A percentile compares a stretch with the other conserved stretches of the same genome.
Conservation (phyloP, 2,329 filamentous ascomycete genomes). For the Pezicula carpinea region DNA sequence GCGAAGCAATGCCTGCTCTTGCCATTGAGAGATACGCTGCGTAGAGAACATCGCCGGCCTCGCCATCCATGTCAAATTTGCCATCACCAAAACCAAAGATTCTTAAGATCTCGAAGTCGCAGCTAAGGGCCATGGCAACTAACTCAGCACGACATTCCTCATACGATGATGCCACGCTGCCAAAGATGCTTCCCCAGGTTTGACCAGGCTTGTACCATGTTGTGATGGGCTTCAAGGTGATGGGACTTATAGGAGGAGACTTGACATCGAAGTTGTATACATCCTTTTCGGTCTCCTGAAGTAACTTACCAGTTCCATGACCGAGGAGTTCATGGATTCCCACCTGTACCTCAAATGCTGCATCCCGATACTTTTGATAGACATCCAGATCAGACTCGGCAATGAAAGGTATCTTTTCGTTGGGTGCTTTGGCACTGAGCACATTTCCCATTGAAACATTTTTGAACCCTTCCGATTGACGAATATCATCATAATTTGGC, state of each 20-base stretch:
- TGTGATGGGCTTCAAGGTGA: constrained; percentile 71
- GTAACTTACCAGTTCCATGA: constrained; percentile 88
- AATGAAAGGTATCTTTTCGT: constrained; percentile 92
- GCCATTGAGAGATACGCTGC: constrained; percentile 91
- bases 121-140: constrained; percentile 85
- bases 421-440: constrained; percentile 81
- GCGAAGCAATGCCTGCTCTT: constrained; percentile 77
- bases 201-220: constrained; percentile 94
- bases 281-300: constrained; percentile 81
- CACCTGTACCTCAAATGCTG: constrained; percentile 91
- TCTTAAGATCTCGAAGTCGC: constrained; percentile 81
- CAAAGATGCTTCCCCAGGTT: constrained; percentile 92
- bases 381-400: constrained; percentile 69
- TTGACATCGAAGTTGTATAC: constrained; percentile 83
- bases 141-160: constrained; percentile 94
- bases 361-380: constrained; percentile 78
- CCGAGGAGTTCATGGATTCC: constrained; percentile 86
- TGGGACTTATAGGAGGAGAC: constrained; percentile 75
- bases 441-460: constrained; percentile 94
- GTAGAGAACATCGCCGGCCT: constrained; percentile 84
- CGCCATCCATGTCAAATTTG: constrained; percentile 62
- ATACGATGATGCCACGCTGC: constrained; percentile 79
- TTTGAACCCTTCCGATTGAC: constrained; percentile 84
- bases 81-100: constrained; percentile 92
- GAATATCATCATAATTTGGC: constrained; percentile 70